Percentiles rank a stretch among this genome's conserved stretches.
phyloP scores from a whole-genome alignment of 1,284 basidiomycete genomes.

The Sutorius eximius region DNA sequence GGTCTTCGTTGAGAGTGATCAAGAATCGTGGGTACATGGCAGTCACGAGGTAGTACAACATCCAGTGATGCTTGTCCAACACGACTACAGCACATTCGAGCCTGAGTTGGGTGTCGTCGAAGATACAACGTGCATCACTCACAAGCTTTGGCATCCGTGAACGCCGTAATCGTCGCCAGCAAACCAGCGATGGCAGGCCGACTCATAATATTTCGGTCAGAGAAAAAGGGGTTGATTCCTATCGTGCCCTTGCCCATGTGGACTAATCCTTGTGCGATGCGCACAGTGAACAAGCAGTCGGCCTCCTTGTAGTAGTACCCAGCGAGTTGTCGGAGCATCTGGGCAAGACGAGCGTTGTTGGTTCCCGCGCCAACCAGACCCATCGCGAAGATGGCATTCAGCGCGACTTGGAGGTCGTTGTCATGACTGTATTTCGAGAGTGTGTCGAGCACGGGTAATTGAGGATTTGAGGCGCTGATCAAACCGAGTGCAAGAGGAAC shows the following conservation, averaged over 20 bases:
- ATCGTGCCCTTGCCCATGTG: conserved; percentile 99
- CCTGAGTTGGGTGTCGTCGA: conserved; percentile 2
- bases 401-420: conserved; percentile 92
- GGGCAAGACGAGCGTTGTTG: conserved; percentile 95
- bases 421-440: conserved; percentile 99
- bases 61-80: conserved; percentile 96
- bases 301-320: conserved; percentile 98
- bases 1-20: conserved; percentile 93
- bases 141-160: conserved; percentile 94
- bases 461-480: conserved; percentile 94
- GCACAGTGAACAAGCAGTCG: conserved; percentile 95
- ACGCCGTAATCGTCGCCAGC: conserved; percentile 84
- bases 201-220: conserved; percentile 88
- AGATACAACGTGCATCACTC: conserved; percentile 39
- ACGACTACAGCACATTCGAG: conserved; percentile 56
- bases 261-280: conserved; percentile 93
- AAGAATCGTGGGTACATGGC: conserved; percentile 99
- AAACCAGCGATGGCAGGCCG: conserved; percentile 91
- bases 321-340: conserved; percentile 96
- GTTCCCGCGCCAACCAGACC: conserved; percentile 97
- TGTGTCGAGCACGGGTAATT: conserved; percentile 94
- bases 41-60: conserved; percentile 93
- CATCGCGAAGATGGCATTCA: conserved; percentile 99
- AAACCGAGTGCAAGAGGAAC: conserved; percentile 97
- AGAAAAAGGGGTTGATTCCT: conserved; percentile 97